Evolutionary conservation across 768 basidiomycete genomes (phyloP), one percentile per base, ranked within the genome.

Genomic region (Ramaria sp.): DNA sequence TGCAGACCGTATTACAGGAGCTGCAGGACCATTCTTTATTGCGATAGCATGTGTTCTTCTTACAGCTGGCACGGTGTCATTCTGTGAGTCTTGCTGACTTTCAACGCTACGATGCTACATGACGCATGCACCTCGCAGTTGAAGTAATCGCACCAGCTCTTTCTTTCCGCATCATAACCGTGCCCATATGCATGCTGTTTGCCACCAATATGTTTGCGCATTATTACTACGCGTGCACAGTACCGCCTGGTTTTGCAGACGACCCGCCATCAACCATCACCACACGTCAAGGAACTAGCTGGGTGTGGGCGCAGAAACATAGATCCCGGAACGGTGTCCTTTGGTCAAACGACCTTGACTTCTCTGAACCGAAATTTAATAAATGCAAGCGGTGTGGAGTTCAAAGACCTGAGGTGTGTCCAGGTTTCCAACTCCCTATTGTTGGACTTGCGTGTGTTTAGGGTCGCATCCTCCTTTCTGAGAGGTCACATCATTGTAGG

Each of bases 401-500:
- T 22, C 67, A 71, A 50, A 81, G 86, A 59, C 92, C 91, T 45
- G 89, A 94, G 74, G 90, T 90, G 65, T 66, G 81, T 66, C 3
- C 20, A 50, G 5, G 13, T 18, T 39, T 48, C 30, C 8, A 5
- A 48, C 58, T 56, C 44, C 32, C 44, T 30, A 28, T n/a, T 32
- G 44, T 30, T 51, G 32, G 34, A 25, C 30, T 47, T n/a, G n/a
- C n/a, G 20, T 27, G 24, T 28, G 15, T 50, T 30, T 36, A 45
- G 56, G 54, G 34, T 56, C 45, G 53, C 55, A 9, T 24, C 49
- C 58, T 54, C 28, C n/a, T 28, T 24, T 36, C 38, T 49, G 66
- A 95, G 92, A 81, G 93, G 69, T 77, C 93, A 8, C 93, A 97
- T 65, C 93, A 95, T 67, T 96, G 93, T 69, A 77, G 83, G 24